Base-by-base conservation (phyloP, 257 asterid genomes). In the Rhazya stricta region DNA sequence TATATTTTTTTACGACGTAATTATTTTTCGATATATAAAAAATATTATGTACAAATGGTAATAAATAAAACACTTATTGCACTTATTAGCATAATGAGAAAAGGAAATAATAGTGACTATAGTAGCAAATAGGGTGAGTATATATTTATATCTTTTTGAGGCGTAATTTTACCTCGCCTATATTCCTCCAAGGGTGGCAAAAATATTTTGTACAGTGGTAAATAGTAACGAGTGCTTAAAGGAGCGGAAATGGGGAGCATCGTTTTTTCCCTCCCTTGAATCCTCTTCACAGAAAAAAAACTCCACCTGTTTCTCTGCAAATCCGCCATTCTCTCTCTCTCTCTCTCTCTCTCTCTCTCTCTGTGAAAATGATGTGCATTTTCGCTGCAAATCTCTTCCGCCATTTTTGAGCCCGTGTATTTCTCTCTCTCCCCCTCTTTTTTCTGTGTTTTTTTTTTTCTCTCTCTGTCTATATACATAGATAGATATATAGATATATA, bases 381-480 rank as follows among this genome's bases (percentile, higher is more conserved):
- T 83, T 65, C 41, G 79, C 84, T 85, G 86, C 87, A 85, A 89
- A 83, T 93, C 88, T 78, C 87, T 80, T 86, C 87, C 90, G 83
- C 89, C 96, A 89, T 90, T 86, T 81, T 78, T 87, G 91, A 85
- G 67, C 78, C 89, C 81, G 84, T 74, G 84, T 83, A 79, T 78
- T 72, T 80, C 81, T 78, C 81, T 87, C 76, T 78, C 54, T 53
- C 54, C 37, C 5, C 23, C 46, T 37, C n/a, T n/a, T 37, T 48
- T 9, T 66, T 37, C 71, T 66, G 50, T 21, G 46, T 23, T 37
- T 37, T 66, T 18, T 21, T 51, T 46, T 51, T 43, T 21, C 73
- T 87, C 88, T 50, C 74, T 79, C 68, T 81, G n/a, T 46, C 82
- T 82, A 70, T 50, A 75, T 79, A 62, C 78, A 43, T 57, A 5